Conservation (phyloP, 306 rosid genomes). For the Lathyrus oleraceus region DNA sequence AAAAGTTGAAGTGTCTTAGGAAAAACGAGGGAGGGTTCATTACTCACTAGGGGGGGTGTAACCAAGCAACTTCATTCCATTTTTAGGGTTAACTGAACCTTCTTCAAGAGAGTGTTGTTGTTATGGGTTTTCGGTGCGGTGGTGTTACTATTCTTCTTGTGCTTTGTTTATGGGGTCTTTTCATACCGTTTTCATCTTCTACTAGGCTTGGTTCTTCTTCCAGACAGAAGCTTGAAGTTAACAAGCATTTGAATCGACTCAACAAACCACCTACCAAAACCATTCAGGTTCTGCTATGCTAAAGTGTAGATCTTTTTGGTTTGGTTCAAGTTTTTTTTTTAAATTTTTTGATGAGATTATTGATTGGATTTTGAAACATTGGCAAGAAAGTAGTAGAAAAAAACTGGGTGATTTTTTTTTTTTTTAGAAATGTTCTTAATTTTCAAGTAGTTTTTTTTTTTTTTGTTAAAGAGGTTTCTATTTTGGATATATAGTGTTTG, state of each 20-base stretch:
- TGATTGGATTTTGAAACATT: constrained; percentile 29
- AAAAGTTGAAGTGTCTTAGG: constrained; percentile 17
- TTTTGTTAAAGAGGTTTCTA: neutral
- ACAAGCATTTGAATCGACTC: constrained; percentile 79
- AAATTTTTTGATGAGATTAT: constrained; percentile 24
- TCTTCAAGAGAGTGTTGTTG: neutral
- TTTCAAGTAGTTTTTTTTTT: constrained; percentile 8
- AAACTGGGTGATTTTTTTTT: constrained; percentile 24
- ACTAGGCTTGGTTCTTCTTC: constrained; percentile 61
- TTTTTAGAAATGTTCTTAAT: neutral
- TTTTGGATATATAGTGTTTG: constrained; percentile 15
- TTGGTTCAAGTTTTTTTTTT: constrained; percentile 1
- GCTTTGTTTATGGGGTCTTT: constrained; percentile 48
- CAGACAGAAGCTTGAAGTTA: constrained; percentile 76
- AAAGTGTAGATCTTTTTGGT: constrained; percentile 27
- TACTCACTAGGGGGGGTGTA: neutral
- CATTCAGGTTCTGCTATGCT: constrained; percentile 58
- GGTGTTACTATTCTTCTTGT: constrained; percentile 29
- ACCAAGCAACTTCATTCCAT: neutral
- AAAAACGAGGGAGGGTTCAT: neutral
- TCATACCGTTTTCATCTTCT: constrained; percentile 59
- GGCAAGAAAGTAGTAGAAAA: constrained; percentile 27
- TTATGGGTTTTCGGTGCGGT: constrained; percentile 35
- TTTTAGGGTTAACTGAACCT: neutral
- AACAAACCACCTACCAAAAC: constrained; percentile 80